Conservation (phyloP, 306 rosid genomes). For the Medicago ruthenica region DNA sequence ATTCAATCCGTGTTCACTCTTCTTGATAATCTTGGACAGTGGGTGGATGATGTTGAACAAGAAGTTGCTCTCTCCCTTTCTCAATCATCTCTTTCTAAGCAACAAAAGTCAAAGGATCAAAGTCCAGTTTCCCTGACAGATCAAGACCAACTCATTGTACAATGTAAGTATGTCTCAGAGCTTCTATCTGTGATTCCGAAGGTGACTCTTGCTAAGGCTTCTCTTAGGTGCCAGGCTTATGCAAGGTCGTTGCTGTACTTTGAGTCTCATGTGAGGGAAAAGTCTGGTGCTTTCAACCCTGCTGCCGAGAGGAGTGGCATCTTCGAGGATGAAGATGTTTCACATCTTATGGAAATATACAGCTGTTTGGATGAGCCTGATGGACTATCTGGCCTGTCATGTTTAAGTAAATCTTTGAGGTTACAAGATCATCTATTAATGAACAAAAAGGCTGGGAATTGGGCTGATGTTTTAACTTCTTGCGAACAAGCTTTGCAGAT, state of each 20-base stretch:
- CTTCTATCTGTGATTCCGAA: slow-evolving; percentile 86
- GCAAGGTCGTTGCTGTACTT: slow-evolving; percentile 97
- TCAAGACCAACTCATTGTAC: slow-evolving; percentile 77
- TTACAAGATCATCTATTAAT: slow-evolving; percentile 90
- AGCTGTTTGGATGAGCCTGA: slow-evolving; percentile 96
- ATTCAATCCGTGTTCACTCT: slow-evolving; percentile 96
- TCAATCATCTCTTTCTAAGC: slow-evolving; percentile 65
- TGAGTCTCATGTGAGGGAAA: slow-evolving; percentile 79
- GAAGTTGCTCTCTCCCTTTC: slow-evolving; percentile 78
- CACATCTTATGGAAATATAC: slow-evolving; percentile 93
- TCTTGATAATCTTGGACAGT: slow-evolving; percentile 97
- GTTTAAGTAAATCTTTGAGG: slow-evolving; percentile 72
- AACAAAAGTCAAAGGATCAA: slow-evolving; percentile 71
- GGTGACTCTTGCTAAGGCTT: slow-evolving; percentile 89
- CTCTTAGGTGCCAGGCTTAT: slow-evolving; percentile 93
- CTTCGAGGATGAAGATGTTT: slow-evolving; percentile 82
- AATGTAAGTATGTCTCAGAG: slow-evolving; percentile 83
- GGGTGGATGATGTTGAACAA: slow-evolving; percentile 92
- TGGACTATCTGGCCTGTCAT: slow-evolving; percentile 88
- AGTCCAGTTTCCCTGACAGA: slow-evolving; percentile 51
- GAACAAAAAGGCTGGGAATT: slow-evolving; percentile 88
- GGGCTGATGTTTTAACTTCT: slow-evolving; percentile 94
- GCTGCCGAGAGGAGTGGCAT: slow-evolving; percentile 88
- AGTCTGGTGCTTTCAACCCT: slow-evolving; percentile 97
- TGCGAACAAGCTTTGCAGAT: slow-evolving; percentile 98